These are phyloP conservation scores for Beauveria sp. DNA, from an alignment of 2,329 filamentous ascomycete genomes.

Conservation along the genomic window DNA sequence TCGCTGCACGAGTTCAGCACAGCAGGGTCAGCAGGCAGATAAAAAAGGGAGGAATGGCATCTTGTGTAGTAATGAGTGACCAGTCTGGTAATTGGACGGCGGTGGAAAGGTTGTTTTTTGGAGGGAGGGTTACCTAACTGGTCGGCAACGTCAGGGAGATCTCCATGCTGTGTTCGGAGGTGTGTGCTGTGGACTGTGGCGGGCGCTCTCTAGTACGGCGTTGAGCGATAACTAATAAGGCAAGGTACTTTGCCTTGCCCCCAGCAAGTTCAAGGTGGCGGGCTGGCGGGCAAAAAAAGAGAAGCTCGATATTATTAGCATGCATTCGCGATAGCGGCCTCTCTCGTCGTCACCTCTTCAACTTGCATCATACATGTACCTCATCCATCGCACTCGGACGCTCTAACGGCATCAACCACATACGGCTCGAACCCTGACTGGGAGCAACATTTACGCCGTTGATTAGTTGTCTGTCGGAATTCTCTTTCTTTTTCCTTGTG, in stretches of 20 bases:
- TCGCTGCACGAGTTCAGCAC: not conserved
- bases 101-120: too few species aligned
- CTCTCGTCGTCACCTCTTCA: not conserved
- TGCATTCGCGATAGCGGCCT: not conserved
- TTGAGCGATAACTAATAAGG: too few species aligned
- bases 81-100: too few species aligned
- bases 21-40: not conserved
- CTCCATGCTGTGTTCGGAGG: not conserved
- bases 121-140: too few species aligned
- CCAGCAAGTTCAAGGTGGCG: not conserved
- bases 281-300: not conserved
- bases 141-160: not conserved
- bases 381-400: not conserved
- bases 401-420: not conserved
- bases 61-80: too few species aligned
- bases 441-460: not conserved
- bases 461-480: not conserved
- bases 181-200: not conserved
- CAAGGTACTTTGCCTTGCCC: not conserved
- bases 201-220: not conserved
- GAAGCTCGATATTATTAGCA: not conserved
- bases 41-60: not conserved
- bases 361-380: conserved; percentile 6
- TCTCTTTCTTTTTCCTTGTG: not conserved
- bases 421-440: not conserved